Evolutionary conservation across 306 rosid species (phyloP).

Genomic region (Nissolia schottii): DNA sequence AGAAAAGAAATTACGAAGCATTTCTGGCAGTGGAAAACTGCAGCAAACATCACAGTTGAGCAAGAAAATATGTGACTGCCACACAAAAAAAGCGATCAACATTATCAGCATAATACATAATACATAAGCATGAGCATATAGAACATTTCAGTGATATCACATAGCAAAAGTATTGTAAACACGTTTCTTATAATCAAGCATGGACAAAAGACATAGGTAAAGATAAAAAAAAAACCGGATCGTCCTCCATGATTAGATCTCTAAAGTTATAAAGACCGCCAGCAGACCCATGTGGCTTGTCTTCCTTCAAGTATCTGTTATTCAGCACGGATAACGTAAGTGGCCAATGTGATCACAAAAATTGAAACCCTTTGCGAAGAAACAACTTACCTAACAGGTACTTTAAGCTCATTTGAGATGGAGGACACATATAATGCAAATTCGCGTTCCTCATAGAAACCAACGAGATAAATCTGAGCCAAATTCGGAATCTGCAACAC

Average conservation of each 20-base stretch:
- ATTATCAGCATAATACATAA: not conserved
- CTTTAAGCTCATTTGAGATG: constrained; percentile 84
- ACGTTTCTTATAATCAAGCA: not conserved
- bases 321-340: not conserved
- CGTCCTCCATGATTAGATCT: constrained; percentile 90
- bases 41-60: constrained; percentile 94
- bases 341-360: not conserved
- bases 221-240: constrained; percentile 57
- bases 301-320: constrained; percentile 83
- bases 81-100: constrained; percentile 34
- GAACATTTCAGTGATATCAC: not conserved
- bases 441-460: constrained; percentile 96
- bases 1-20: constrained; percentile 67
- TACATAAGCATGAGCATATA: not conserved
- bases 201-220: constrained; percentile 20
- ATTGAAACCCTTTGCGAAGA: not conserved
- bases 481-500: constrained; percentile 76
- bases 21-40: constrained; percentile 86
- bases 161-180: not conserved
- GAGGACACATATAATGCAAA: constrained; percentile 78
- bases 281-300: constrained; percentile 94
- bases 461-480: constrained; percentile 77
- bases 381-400: constrained; percentile 70
- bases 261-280: constrained; percentile 88
- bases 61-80: constrained; percentile 84